phyloP scores from a whole-genome alignment of 2,329 filamentous ascomycete genomes.

The Cryphonectria parasitica region DNA sequence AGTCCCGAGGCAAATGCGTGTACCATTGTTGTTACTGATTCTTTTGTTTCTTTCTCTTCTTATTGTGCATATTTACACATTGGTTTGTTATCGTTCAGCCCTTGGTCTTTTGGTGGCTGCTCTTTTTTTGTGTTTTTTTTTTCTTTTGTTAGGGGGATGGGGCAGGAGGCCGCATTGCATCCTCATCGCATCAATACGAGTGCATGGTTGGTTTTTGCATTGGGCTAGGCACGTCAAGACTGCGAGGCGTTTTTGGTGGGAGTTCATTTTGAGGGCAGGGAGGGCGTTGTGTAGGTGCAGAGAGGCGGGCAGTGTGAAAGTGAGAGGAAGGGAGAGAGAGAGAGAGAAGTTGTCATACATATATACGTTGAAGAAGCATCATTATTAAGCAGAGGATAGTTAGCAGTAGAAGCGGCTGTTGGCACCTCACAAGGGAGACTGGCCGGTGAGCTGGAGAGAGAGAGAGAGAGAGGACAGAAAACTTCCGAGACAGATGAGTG shows the following conservation, averaged over 20 bases:
- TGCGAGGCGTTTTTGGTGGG: constrained; percentile 25
- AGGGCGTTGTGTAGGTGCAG: not conserved
- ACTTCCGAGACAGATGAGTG: not conserved
- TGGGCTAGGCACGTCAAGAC: constrained; percentile 23
- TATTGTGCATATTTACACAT: constrained; percentile 24
- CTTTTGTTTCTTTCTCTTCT: constrained; percentile 22
- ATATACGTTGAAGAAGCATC: constrained; percentile 11
- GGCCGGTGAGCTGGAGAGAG: not conserved
- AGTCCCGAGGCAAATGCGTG: constrained; percentile 3
- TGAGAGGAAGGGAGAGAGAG: not conserved
- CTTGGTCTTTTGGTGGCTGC: not conserved
- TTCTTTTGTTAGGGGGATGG: not conserved
- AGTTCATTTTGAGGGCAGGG: not conserved
- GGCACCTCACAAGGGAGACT: not conserved
- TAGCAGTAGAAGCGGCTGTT: not conserved
- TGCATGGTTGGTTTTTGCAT: constrained; percentile 28
- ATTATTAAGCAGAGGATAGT: constrained; percentile 15
- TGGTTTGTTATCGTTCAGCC: not conserved
- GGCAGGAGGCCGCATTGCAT: not conserved
- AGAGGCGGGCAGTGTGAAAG: constrained; percentile 1
- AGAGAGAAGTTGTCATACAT: not conserved
- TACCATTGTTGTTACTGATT: constrained; percentile 12
- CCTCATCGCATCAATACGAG: constrained; percentile 17
- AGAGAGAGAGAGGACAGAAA: not conserved
- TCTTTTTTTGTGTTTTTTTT: not conserved